These are phyloP conservation scores for Umbelopsis sp. DNA, from an alignment of 192 early-diverging fungal genomes.

Conservation along the genomic window DNA sequence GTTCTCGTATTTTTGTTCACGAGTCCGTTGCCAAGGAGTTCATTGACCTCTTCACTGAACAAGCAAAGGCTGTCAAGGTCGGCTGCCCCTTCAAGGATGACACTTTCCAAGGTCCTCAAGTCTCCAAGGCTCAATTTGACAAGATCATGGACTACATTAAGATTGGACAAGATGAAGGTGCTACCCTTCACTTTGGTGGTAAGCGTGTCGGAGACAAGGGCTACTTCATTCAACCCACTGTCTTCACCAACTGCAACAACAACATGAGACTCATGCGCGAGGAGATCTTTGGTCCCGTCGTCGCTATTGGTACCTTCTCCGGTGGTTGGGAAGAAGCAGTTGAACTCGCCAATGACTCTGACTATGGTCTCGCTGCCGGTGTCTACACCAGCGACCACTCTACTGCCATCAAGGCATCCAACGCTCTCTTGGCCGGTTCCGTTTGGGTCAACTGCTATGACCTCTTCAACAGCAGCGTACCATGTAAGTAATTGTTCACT, in stretches of 20 bases:
- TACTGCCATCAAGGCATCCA: conserved; percentile 57
- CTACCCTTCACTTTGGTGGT: conserved; percentile 59
- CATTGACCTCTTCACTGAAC: conserved; percentile 58
- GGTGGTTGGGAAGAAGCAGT: conserved; percentile 72
- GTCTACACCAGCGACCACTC: conserved; percentile 76
- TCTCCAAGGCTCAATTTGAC: conserved; percentile 68
- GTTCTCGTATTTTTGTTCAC: conserved; percentile 81
- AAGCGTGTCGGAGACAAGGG: conserved; percentile 65
- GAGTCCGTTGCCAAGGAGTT: conserved; percentile 68
- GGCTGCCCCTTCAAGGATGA: conserved; percentile 69
- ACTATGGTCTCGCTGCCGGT: conserved; percentile 76
- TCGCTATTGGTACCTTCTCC: conserved; percentile 71
- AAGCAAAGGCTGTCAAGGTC: conserved; percentile 59
- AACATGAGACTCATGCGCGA: conserved; percentile 62
- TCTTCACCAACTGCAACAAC: conserved; percentile 67
- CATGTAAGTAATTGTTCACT: conserved; percentile 1
- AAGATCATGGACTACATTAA: conserved; percentile 70
- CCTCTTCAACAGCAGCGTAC: conserved; percentile 20
- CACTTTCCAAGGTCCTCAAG: conserved; percentile 74
- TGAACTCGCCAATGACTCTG: conserved; percentile 70
- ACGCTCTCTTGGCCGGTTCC: conserved; percentile 56
- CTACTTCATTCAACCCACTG: conserved; percentile 78
- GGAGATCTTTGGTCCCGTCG: conserved; percentile 89
- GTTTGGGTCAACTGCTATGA: conserved; percentile 65
- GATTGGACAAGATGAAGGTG: conserved; percentile 62